phyloP scores from a whole-genome alignment of 768 basidiomycete species.

The Coprinellus micaceus region DNA sequence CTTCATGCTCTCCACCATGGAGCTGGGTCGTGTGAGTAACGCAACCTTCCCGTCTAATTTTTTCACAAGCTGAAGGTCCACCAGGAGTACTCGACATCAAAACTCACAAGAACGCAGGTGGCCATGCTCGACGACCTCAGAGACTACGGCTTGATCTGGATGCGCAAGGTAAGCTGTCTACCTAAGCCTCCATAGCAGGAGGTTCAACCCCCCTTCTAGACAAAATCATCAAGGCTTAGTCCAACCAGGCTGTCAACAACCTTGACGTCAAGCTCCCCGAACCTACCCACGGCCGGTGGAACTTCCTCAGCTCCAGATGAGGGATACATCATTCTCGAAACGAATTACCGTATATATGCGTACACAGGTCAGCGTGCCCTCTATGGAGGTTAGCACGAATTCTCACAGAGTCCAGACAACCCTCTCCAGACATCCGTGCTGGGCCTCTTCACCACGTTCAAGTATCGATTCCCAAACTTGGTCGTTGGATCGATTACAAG shows the following conservation, averaged over 20 bases:
- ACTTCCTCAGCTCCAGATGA: conserved; percentile 60
- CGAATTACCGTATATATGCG: conserved; percentile 96
- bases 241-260: conserved; percentile 95
- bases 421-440: conserved; percentile 94
- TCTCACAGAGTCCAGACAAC: conserved; percentile 82
- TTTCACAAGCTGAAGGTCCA: conserved; percentile 13
- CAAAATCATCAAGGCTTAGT: conserved; percentile 77
- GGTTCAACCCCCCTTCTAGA: too few species aligned
- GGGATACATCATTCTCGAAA: conserved; percentile 95
- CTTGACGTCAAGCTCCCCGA: conserved; percentile 85
- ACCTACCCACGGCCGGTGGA: conserved; percentile 62
- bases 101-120: conserved; percentile 71
- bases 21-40: conserved; percentile 74
- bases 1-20: conserved; percentile 97
- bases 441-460: conserved; percentile 88
- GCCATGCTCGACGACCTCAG: conserved; percentile 90
- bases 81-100: conserved; percentile 87
- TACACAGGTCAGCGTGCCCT: conserved; percentile 71
- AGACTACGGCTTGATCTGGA: conserved; percentile 93
- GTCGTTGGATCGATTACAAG: conserved; percentile 95
- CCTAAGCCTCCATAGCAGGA: too few species aligned
- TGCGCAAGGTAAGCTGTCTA: conserved; percentile 56
- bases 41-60: conserved; percentile 12
- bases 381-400: too few species aligned
- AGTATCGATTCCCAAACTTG: conserved; percentile 93